A percentile compares a stretch with the other conserved stretches of the same genome.
Conservation (phyloP, 2,329 filamentous ascomycete genomes). For the Ceratocystis destructans region DNA sequence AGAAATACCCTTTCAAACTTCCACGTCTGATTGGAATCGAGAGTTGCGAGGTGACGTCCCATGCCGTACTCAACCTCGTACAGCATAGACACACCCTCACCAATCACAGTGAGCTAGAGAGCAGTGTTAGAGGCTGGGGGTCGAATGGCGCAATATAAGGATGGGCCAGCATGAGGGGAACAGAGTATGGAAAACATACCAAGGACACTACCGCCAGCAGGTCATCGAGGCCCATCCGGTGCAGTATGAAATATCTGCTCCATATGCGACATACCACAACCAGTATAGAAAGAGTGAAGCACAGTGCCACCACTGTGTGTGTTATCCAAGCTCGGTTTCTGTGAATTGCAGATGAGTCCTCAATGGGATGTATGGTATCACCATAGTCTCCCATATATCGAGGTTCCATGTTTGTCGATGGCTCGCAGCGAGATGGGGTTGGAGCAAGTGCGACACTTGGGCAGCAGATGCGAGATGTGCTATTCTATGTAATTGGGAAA, state of each 20-base stretch:
- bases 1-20: conserved; percentile 19
- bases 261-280: conserved; percentile 22
- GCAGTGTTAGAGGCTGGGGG: conserved; percentile 1
- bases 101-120: conserved; percentile 12
- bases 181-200: conserved; percentile 19
- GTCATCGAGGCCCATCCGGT: conserved; percentile 24
- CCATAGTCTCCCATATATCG: neutral
- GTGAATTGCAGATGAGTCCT: neutral
- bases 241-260: conserved; percentile 22
- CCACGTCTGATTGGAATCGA: conserved; percentile 3
- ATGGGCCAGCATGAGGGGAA: neutral
- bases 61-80: conserved; percentile 20
- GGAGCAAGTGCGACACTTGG: neutral
- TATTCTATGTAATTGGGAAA: neutral
- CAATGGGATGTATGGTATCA: neutral
- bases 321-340: conserved; percentile 19
- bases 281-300: conserved; percentile 19
- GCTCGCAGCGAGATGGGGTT: neutral
- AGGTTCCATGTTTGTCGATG: neutral
- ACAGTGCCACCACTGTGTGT: conserved; percentile 20
- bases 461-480: neutral
- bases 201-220: conserved; percentile 22
- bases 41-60: conserved; percentile 18
- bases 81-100: conserved; percentile 1
- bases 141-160: neutral